Conservation (phyloP, 1,284 basidiomycete species). For the Rhodotorula sp. region DNA sequence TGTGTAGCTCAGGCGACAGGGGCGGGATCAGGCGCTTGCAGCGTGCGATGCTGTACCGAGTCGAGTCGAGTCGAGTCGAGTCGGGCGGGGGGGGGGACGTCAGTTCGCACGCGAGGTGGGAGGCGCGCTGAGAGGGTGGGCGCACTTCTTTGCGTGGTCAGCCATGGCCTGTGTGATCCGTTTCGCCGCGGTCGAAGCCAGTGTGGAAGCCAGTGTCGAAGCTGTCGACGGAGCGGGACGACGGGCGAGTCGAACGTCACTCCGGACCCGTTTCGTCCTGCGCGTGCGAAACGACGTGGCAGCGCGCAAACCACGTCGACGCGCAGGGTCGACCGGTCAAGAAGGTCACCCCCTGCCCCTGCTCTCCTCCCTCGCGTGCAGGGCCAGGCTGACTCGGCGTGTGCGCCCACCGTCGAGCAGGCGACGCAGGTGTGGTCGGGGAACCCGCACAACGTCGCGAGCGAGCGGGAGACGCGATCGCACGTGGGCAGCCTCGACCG, state of each 20-base stretch:
- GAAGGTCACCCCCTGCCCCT: too few relatives aligned
- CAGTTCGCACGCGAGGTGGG: not conserved
- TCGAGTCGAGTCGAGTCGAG: too few relatives aligned
- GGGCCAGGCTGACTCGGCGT: too few relatives aligned
- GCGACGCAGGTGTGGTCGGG: too few relatives aligned
- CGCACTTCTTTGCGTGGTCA: conserved; percentile 14
- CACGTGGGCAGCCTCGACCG: not conserved
- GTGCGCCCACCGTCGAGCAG: too few relatives aligned
- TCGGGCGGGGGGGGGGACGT: not conserved
- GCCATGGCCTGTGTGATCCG: conserved; percentile 12
- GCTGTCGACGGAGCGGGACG: too few relatives aligned
- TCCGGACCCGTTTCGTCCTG: not conserved
- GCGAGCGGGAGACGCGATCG: not conserved
- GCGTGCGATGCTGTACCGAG: conserved; percentile 57
- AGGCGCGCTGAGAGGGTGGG: too few relatives aligned
- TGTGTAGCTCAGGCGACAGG: conserved; percentile 78
- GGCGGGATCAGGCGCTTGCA: conserved; percentile 79
- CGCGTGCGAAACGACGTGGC: too few relatives aligned
- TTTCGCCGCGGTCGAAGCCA: not conserved
- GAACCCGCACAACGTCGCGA: not conserved
- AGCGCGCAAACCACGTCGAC: too few relatives aligned
- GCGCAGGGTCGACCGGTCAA: too few relatives aligned
- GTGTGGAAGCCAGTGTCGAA: too few relatives aligned
- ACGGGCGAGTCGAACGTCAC: not conserved
- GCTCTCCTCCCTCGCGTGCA: too few relatives aligned